These are phyloP conservation scores for Hypericum perforatum DNA, from an alignment of 345 rosid genomes.

Conservation along the genomic window DNA sequence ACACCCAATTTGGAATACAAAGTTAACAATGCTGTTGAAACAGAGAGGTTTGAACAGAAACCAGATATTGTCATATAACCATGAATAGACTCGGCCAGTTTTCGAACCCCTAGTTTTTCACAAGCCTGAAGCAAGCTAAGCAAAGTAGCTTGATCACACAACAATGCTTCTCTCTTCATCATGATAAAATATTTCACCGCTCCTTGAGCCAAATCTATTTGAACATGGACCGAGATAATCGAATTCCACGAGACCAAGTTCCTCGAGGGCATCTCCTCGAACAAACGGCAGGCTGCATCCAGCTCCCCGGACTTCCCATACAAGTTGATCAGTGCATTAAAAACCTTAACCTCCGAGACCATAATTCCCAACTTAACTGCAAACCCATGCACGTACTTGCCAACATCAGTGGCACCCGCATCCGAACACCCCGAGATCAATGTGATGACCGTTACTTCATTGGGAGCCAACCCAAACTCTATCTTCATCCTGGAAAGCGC, in stretches of 20 bases:
- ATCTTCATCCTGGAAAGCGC: constrained; percentile 31
- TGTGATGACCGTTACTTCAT: constrained; percentile 42
- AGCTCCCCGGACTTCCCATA: constrained; percentile 47
- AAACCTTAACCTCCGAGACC: constrained; percentile 38
- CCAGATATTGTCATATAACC: constrained; percentile 30
- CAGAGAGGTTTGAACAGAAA: constrained; percentile 18
- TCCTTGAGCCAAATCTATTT: constrained; percentile 26
- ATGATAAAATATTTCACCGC: constrained; percentile 29
- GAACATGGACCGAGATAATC: constrained; percentile 32
- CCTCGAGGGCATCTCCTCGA: constrained; percentile 25
- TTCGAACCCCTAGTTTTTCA: constrained; percentile 37
- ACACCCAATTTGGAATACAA: constrained; percentile 53
- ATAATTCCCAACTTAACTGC: constrained; percentile 34
- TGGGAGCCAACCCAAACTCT: constrained; percentile 30
- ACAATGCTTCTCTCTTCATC: constrained; percentile 37
- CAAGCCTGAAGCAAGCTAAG: constrained; percentile 41
- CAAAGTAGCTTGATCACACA: constrained; percentile 48
- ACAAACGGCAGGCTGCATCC: constrained; percentile 31
- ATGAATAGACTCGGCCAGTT: constrained; percentile 42
- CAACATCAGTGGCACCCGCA: constrained; percentile 29
- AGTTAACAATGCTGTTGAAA: constrained; percentile 37
- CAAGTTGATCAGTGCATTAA: constrained; percentile 41
- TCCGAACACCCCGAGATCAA: constrained; percentile 45
- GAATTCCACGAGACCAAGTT: constrained; percentile 12
- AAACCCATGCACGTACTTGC: constrained; percentile 44